These are phyloP conservation scores for Colletotrichum sp. DNA, from an alignment of 2,329 filamentous ascomycete species.

Conservation along the genomic window DNA sequence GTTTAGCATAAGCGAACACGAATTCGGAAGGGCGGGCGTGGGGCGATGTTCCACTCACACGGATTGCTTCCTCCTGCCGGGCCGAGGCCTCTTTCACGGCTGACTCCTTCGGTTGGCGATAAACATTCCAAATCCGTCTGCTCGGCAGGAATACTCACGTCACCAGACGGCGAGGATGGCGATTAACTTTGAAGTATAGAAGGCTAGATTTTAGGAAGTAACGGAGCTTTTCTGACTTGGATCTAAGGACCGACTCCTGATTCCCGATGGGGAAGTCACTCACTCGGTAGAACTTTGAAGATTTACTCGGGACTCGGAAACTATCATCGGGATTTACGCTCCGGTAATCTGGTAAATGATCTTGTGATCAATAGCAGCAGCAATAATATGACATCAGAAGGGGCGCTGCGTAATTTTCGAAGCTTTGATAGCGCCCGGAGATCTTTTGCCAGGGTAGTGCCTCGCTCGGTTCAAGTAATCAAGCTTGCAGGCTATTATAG, in stretches of 20 bases:
- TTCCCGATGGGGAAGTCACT: background rate
- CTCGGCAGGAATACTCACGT: background rate
- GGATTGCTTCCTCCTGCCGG: background rate
- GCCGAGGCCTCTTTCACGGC: background rate
- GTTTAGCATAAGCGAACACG: background rate
- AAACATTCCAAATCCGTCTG: background rate
- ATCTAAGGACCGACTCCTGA: background rate
- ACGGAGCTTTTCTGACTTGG: background rate
- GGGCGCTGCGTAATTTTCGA: background rate
- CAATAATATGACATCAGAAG: background rate
- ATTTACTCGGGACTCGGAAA: background rate
- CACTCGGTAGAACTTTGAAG: background rate
- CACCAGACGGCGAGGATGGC: background rate
- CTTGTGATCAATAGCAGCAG: background rate
- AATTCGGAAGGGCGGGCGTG: background rate
- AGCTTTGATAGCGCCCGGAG: background rate
- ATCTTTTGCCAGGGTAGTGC: background rate
- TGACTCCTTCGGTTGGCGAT: background rate
- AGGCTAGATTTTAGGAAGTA: background rate
- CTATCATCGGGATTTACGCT: background rate
- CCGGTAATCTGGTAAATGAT: background rate
- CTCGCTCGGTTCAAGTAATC: background rate
- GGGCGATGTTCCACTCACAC: background rate
- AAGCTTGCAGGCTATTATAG: background rate
- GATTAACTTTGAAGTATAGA: background rate